A percentile compares a stretch with the other conserved stretches of the same genome.
These are phyloP conservation scores for Collybia mongolica DNA, from an alignment of 768 basidiomycete species.

Conservation along the genomic window DNA sequence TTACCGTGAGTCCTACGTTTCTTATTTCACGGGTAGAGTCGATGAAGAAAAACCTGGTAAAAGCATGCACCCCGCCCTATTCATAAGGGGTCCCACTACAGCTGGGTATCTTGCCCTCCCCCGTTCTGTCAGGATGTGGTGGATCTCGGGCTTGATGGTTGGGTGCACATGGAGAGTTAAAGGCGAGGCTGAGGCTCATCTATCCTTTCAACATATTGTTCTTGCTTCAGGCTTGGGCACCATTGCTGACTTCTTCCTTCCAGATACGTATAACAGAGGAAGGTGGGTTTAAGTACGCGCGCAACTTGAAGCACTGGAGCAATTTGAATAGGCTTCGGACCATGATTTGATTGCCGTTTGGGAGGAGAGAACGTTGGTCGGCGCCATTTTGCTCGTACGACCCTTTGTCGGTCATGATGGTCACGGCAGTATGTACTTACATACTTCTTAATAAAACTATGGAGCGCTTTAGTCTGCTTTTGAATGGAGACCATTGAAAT, in stretches of 20 bases:
- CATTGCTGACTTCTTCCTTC: too few species aligned
- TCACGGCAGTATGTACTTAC: too few species aligned
- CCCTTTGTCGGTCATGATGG: too few species aligned
- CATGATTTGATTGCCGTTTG: too few species aligned
- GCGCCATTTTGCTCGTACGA: too few species aligned
- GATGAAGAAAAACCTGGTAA: constrained; percentile 89
- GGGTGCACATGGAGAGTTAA: constrained; percentile 78
- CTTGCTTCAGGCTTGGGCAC: too few species aligned
- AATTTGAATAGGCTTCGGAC: too few species aligned
- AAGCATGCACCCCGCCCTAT: constrained; percentile 69
- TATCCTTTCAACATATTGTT: background rate
- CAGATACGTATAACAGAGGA: too few species aligned
- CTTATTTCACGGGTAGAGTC: constrained; percentile 32
- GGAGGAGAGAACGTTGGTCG: too few species aligned
- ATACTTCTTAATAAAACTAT: too few species aligned
- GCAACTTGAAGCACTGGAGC: background rate
- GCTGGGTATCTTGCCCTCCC: constrained; percentile 26
- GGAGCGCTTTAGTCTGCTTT: too few species aligned
- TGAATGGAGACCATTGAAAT: background rate
- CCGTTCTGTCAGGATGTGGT: constrained; percentile 13
- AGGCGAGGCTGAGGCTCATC: constrained; percentile 82
- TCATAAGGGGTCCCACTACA: constrained; percentile 29
- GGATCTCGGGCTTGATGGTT: constrained; percentile 31
- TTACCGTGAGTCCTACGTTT: constrained; percentile 18
- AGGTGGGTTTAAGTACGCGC: too few species aligned